These are phyloP conservation scores for Glycyrrhiza uralensis DNA, from an alignment of 306 rosid species.

Conservation along the genomic window DNA sequence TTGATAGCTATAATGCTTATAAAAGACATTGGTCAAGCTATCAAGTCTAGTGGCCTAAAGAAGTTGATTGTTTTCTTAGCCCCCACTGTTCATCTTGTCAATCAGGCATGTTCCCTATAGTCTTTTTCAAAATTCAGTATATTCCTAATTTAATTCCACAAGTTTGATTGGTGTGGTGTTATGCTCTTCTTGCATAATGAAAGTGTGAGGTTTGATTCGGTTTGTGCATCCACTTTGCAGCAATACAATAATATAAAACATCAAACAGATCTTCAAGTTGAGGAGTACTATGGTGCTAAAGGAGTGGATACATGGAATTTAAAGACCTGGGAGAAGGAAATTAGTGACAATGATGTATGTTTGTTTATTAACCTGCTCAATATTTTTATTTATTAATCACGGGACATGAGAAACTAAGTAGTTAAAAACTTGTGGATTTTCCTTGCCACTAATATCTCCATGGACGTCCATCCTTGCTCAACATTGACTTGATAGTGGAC, in stretches of 20 bases:
- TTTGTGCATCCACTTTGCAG: constrained; percentile 59
- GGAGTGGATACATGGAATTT: constrained; percentile 78
- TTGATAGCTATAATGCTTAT: constrained; percentile 85
- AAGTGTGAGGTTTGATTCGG: constrained; percentile 12
- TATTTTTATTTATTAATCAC: constrained; percentile 5
- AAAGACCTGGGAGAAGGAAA: constrained; percentile 69
- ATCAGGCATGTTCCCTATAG: constrained; percentile 48
- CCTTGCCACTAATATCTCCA: not conserved
- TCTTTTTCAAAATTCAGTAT: not conserved
- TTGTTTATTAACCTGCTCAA: constrained; percentile 13
- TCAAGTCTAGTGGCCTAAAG: constrained; percentile 38
- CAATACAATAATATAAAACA: constrained; percentile 57
- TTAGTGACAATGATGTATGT: constrained; percentile 60
- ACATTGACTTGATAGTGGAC: not conserved
- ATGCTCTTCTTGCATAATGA: not conserved
- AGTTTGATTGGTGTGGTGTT: not conserved
- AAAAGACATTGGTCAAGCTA: constrained; percentile 40
- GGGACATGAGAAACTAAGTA: not conserved
- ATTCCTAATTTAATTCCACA: not conserved
- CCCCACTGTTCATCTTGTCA: constrained; percentile 88
- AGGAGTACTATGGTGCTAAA: constrained; percentile 72
- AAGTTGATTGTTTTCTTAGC: constrained; percentile 68
- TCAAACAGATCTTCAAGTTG: constrained; percentile 56
- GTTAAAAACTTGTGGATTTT: not conserved
- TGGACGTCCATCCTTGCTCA: not conserved